Conservation (phyloP, 2,329 filamentous ascomycete genomes). For the Acrocalymma vagum region DNA sequence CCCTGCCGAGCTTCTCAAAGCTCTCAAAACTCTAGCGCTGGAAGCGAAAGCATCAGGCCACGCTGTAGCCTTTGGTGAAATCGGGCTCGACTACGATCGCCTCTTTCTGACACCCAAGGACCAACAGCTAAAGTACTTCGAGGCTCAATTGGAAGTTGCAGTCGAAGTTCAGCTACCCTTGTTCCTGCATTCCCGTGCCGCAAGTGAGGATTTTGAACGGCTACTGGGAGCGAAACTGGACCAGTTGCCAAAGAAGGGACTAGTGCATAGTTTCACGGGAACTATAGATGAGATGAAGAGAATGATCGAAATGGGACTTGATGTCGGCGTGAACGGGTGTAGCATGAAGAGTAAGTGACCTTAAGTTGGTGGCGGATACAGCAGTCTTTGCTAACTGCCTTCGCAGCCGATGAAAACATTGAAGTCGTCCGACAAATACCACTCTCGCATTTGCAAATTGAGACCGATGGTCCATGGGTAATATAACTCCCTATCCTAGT, state of each 20-base stretch:
- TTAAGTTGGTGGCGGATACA: background rate
- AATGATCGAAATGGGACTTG: constrained; percentile 80
- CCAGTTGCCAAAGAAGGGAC: constrained; percentile 74
- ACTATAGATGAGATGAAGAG: constrained; percentile 84
- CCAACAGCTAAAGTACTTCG: constrained; percentile 85
- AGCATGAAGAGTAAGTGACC: constrained; percentile 77
- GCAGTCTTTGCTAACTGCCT: constrained; percentile 7
- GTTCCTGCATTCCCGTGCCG: constrained; percentile 91
- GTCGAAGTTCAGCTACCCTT: constrained; percentile 81
- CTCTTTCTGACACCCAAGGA: constrained; percentile 82
- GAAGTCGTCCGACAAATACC: constrained; percentile 82
- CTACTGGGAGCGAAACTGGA: constrained; percentile 72
- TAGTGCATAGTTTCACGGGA: constrained; percentile 96
- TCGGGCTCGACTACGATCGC: constrained; percentile 95
- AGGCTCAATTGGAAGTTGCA: constrained; percentile 81
- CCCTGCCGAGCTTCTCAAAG: constrained; percentile 61
- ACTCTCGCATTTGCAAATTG: constrained; percentile 84
- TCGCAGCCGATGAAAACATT: constrained; percentile 70
- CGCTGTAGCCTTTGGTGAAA: constrained; percentile 87
- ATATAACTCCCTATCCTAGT: constrained; percentile 13
- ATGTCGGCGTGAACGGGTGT: constrained; percentile 96
- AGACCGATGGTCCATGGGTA: constrained; percentile 93
- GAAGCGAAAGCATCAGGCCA: constrained; percentile 66
- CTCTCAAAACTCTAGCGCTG: constrained; percentile 71
- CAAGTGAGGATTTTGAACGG: constrained; percentile 82